Conservation (phyloP, 2,329 filamentous ascomycete genomes). For the Botrytis deweyae region DNA sequence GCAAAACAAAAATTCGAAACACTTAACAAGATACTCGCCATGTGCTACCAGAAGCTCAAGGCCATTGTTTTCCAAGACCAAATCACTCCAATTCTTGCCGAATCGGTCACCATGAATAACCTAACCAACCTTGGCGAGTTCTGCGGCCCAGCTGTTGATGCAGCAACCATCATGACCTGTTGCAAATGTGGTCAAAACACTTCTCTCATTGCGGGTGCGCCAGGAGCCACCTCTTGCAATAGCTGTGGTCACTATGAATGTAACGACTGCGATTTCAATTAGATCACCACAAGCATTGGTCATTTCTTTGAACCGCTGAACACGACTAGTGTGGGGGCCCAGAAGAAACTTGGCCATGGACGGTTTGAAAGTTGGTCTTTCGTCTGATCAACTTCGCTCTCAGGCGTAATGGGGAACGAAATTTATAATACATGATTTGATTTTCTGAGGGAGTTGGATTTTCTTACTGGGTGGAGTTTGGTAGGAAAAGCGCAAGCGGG, state of each 20-base stretch:
- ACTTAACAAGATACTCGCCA: neutral
- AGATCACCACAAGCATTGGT: neutral
- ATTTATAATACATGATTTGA: neutral
- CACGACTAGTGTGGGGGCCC: neutral
- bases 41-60: neutral
- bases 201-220: neutral
- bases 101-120: neutral
- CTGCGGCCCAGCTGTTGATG: neutral
- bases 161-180: conserved; percentile 4
- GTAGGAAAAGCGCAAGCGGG: neutral
- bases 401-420: neutral
- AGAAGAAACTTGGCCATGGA: neutral
- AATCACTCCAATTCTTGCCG: neutral
- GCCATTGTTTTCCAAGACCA: neutral
- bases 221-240: conserved; percentile 1
- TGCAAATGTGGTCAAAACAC: conserved; percentile 3
- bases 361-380: neutral
- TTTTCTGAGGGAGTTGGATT: neutral
- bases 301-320: neutral
- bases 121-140: neutral
- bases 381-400: neutral
- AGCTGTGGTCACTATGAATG: conserved; percentile 20
- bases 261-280: conserved; percentile 18
- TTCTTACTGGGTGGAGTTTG: neutral
- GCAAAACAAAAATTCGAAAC: neutral